Base-by-base conservation (phyloP, 2,329 filamentous ascomycete species). In the Pseudogymnoascus sp. region DNA sequence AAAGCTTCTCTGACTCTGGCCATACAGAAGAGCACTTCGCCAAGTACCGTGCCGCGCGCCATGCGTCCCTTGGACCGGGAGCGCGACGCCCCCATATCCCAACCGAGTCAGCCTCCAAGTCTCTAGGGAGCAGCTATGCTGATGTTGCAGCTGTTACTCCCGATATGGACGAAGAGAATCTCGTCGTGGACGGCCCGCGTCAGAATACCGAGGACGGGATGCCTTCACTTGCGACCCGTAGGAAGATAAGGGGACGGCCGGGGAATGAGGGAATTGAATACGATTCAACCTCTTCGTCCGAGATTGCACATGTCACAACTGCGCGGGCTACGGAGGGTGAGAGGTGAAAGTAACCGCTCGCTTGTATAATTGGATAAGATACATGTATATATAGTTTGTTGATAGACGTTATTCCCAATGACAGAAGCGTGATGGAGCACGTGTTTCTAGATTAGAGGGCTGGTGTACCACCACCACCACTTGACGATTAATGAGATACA, bases 1-100 rank as follows among this genome's bases (percentile, higher is more conserved):
- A 95, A 63, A 86, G 81, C 67, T 90, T 87, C 70, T 82, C 80
- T 2, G 77, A 79, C 41, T 77, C 82, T 0, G 78, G 80, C 57
- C 82, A 86, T 67, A 78, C 79, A 1, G 76, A 80, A 62, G 83
- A 84, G 67, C 82, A 87, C 68, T 87, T 83, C 65, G 82, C 80
- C 60, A 77, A 77, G 39, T 87, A 86, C 67, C 62, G 67, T 34
- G 66, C 64, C 12, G 70, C 70, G 11, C 63, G 70, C 22, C 63
- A 65, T 60, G 68, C 66, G 18, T 67, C 65, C 32, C 61, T 72
- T 1, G 61, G 66, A 3, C 64, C 63, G 3, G 60, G 65, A 35
- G 59, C 60, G 28, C 64, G 39, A 18, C 61, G 62, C 34, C 64
- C 65, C 20, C 22, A 61, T 47, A 50, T 43, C 18, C 32, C 28